Conservation (phyloP, 2,329 filamentous ascomycete species). For the Pestalotiopsis sp. region DNA sequence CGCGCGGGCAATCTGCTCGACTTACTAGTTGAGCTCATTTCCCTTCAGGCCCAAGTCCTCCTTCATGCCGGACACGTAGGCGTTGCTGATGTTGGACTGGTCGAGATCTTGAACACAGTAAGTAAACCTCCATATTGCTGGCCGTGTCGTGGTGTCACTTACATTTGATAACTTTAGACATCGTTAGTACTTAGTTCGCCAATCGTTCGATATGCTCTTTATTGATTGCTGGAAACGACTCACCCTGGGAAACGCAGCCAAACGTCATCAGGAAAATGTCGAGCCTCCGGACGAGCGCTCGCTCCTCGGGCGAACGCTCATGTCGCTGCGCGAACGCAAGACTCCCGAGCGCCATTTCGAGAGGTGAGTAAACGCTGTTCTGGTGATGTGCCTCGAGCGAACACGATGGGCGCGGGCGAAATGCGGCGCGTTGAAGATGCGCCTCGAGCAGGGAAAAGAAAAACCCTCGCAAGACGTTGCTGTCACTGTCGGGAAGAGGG, state of each 20-base stretch:
- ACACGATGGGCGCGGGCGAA: background rate
- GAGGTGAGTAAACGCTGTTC: background rate
- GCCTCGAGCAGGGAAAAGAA: background rate
- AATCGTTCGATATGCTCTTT: background rate
- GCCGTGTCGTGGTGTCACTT: background rate
- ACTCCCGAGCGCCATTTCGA: conserved; percentile 12
- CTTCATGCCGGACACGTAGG: conserved; percentile 40
- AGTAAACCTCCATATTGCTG: background rate
- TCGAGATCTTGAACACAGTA: conserved; percentile 31
- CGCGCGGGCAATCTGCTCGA: background rate
- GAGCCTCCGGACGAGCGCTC: conserved; percentile 32
- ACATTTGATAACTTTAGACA: conserved; percentile 27
- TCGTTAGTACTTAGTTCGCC: background rate
- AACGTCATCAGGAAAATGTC: conserved; percentile 39
- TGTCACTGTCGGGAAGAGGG: background rate
- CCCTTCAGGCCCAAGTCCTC: conserved; percentile 16
- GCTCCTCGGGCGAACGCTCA: conserved; percentile 32
- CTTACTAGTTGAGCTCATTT: conserved; percentile 26
- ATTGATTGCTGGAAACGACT: too few species aligned
- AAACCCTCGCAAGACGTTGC: background rate
- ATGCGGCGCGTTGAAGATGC: background rate
- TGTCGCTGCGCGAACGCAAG: conserved; percentile 25
- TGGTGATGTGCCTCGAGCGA: background rate
- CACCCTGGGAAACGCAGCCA: conserved; percentile 35
- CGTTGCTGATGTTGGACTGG: conserved; percentile 34